Evolutionary conservation across 148 eudicot genomes (phyloP), one percentile per base, ranked within the genome.

Genomic region (Polygonum aviculare): DNA sequence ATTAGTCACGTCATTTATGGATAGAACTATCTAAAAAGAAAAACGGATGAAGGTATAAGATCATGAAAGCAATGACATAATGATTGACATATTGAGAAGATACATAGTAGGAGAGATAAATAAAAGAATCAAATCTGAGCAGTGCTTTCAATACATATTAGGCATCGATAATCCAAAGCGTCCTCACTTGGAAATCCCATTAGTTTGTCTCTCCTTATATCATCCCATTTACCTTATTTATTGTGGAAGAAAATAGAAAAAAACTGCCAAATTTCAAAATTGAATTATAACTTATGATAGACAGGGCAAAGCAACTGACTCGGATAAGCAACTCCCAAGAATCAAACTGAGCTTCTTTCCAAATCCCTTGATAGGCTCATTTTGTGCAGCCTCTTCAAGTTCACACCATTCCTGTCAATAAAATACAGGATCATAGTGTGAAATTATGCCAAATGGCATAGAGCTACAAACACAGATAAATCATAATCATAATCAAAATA

Each of bases 341-440:
- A 93, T 85, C 74, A 87, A 84, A 77, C 89, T 90, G 79, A 93
- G 90, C 84, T 86, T 93, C 86, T 79, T 87, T 71, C 98, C 98
- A 90, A 93, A 93, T 49, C 93, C 93, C 50, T 84, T 76, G 44
- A 91, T 90, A 63, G 85, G 87, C 60, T 83, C 87, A 67, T 86
- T 78, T 74, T 91, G 89, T 54, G 90, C 86, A 48, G 87, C 87
- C 77, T 87, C 97, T 78, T 86, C 97, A 47, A 93, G 51, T 74
- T 87, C 77, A 83, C 88, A 82, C 98, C 98, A 93, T 31, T 85
- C 91, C 98, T 93, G 81, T 81, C 80, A 69, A 74, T n/a, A 47
- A 38, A 21, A 26, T 39, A 21, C 40, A 63, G 65, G 72, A 45
- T 14, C 11, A 38, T 67, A 36, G 16, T 73, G 47, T 26, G 21